These are phyloP conservation scores for Chloranthus sessilifolius DNA, from an alignment of 164 flowering plant genomes.

Conservation along the genomic window DNA sequence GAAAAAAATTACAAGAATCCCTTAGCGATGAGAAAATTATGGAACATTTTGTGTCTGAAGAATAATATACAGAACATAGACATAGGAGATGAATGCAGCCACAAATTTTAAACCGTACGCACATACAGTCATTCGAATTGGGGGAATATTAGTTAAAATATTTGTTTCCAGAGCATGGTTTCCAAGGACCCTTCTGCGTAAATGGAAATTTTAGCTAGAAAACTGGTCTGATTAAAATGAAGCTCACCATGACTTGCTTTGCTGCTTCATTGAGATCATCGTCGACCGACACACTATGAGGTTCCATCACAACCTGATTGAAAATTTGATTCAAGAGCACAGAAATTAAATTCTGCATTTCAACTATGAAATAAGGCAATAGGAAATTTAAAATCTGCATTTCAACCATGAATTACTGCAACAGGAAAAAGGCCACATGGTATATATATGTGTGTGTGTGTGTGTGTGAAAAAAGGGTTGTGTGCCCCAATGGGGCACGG, in stretches of 20 bases:
- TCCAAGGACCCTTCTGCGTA: neutral
- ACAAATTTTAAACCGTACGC: neutral
- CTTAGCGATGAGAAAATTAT: neutral
- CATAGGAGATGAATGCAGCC: neutral
- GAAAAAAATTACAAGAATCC: neutral
- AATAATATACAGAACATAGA: neutral
- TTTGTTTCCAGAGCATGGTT: neutral
- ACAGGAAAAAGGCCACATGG: no score
- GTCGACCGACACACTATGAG: conserved; percentile 67
- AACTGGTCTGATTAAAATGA: neutral
- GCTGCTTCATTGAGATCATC: conserved; percentile 89
- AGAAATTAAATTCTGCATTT: no score
- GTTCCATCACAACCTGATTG: conserved; percentile 49
- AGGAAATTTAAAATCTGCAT: no score
- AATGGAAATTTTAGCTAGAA: neutral
- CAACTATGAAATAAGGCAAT: no score
- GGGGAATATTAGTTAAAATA: no score
- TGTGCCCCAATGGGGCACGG: no score
- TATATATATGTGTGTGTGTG: no score
- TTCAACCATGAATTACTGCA: no score
- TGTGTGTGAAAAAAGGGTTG: no score
- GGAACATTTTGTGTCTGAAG: neutral
- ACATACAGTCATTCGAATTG: neutral
- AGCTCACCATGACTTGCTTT: conserved; percentile 56
- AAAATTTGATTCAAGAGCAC: neutral